Conservation (phyloP, 345 rosid species). For the Litchi chinensis region DNA sequence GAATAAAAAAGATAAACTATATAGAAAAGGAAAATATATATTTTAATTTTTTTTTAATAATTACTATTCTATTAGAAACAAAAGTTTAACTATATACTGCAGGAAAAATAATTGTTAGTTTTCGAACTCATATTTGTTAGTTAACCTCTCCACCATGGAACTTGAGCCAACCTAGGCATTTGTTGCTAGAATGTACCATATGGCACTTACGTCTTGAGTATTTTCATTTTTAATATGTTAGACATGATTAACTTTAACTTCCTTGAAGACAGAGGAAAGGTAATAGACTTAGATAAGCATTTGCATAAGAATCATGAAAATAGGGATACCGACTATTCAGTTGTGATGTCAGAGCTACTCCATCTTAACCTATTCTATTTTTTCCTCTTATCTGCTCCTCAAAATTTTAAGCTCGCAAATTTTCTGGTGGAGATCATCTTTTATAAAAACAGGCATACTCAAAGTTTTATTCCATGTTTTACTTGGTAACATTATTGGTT, state of each 20-base stretch:
- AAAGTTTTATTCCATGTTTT: not conserved
- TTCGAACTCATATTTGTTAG: not conserved
- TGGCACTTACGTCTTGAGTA: not conserved
- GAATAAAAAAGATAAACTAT: not conserved
- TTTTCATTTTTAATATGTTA: not conserved
- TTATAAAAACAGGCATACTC: not conserved
- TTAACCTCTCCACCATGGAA: not conserved
- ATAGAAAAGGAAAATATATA: not conserved
- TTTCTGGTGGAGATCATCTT: not conserved
- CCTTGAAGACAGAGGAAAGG: not conserved
- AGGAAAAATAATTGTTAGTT: not conserved
- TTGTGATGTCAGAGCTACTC: not conserved
- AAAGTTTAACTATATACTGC: no score
- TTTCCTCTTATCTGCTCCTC: not conserved
- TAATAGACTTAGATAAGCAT: not conserved
- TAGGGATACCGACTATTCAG: not conserved
- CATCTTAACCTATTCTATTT: not conserved
- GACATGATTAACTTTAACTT: not conserved
- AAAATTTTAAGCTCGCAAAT: not conserved
- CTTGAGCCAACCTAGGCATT: not conserved
- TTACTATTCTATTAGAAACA: no score
- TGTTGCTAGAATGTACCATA: not conserved
- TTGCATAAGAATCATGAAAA: not conserved
- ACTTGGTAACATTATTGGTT: not conserved
- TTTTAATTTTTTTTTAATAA: no score